These are phyloP conservation scores for Aegilops longissima DNA, from an alignment of 176 grass and related monocot species.

Conservation along the genomic window DNA sequence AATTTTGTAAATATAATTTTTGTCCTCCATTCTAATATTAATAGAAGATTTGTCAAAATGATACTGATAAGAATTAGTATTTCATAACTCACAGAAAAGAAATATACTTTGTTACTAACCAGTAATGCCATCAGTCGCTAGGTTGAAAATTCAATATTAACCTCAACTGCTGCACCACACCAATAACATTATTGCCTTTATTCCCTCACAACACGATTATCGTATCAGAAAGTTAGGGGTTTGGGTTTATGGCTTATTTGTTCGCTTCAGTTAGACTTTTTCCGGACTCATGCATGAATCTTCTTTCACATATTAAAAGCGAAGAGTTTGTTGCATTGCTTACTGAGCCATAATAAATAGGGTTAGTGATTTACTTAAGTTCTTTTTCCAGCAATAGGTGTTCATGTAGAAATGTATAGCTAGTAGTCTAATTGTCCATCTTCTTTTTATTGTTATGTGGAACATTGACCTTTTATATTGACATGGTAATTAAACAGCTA, in stretches of 20 bases:
- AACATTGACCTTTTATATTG: neutral
- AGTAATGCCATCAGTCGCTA: neutral
- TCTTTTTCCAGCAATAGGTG: neutral
- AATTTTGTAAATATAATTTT: constrained; percentile 33
- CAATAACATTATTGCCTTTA: neutral
- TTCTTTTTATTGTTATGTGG: neutral
- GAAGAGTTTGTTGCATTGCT: constrained; percentile 4
- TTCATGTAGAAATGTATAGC: neutral
- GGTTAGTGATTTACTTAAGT: neutral
- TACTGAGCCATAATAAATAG: constrained; percentile 1
- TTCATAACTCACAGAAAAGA: neutral
- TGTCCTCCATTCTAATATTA: neutral
- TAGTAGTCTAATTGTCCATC: neutral
- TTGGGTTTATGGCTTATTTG: neutral
- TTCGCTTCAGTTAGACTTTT: neutral
- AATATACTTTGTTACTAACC: neutral
- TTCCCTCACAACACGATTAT: neutral
- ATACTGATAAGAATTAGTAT: constrained; percentile 3
- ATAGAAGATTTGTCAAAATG: constrained; percentile 1
- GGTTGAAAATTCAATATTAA: neutral
- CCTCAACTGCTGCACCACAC: neutral
- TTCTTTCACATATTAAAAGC: constrained; percentile 2
- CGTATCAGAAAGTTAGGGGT: neutral
- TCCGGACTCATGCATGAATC: neutral
- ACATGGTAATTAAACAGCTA: neutral